Conservation (phyloP, 371 early-diverging fungal genomes). For the Rhizopus arrhizus region DNA sequence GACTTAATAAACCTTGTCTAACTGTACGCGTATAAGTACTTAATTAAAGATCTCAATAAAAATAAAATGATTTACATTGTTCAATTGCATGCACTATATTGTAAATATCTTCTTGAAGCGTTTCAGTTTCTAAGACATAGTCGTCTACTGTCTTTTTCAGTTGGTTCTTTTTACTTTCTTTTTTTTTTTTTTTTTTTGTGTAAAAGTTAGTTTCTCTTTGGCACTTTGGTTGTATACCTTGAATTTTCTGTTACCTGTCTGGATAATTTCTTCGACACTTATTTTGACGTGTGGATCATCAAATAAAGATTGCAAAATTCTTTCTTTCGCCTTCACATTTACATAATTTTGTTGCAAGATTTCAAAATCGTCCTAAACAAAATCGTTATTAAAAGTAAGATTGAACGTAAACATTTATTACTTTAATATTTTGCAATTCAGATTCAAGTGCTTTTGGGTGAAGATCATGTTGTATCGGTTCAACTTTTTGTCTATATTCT, state of each 20-base stretch:
- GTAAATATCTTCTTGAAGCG: too few species aligned
- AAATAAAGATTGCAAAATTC: conserved; percentile 14
- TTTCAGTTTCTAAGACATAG: not conserved
- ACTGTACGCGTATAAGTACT: not conserved
- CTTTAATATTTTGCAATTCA: conserved; percentile 1
- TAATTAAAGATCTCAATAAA: not conserved
- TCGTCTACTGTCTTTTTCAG: not conserved
- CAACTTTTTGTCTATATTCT: not conserved
- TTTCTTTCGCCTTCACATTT: conserved; percentile 4
- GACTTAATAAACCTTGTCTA: not conserved
- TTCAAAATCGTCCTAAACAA: not conserved
- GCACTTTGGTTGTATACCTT: not conserved
- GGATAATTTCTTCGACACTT: not conserved
- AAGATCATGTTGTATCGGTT: not conserved
- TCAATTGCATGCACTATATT: not conserved
- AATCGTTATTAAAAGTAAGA: not conserved
- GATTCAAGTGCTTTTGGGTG: conserved; percentile 4
- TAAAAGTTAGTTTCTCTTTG: too few species aligned
- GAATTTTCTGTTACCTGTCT: not conserved
- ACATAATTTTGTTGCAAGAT: not conserved
- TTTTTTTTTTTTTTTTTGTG: too few species aligned
- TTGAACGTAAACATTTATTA: not conserved
- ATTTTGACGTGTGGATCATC: conserved; percentile 14
- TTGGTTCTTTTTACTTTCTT: not conserved
- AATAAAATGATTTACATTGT: conserved; percentile 3